These are phyloP conservation scores for Exutisphaerella laricina DNA, from an alignment of 2,329 filamentous ascomycete genomes.

Conservation along the genomic window DNA sequence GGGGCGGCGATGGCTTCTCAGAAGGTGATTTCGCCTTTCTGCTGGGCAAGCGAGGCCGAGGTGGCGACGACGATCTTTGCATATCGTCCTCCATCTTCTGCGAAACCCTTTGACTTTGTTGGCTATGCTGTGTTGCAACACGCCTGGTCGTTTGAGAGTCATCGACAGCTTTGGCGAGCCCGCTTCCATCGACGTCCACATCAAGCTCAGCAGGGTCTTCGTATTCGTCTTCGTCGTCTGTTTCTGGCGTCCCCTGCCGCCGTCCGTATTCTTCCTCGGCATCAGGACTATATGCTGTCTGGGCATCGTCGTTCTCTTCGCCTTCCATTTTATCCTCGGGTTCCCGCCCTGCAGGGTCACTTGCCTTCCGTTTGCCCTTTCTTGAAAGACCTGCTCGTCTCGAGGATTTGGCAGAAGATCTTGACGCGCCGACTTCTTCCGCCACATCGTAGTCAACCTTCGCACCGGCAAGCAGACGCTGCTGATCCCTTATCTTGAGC, in stretches of 20 bases:
- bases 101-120: neutral
- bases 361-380: conserved; percentile 31
- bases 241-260: conserved; percentile 15
- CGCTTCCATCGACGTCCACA: neutral
- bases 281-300: conserved; percentile 22
- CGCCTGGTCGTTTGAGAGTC: conserved; percentile 7
- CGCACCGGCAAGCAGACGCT: conserved; percentile 54
- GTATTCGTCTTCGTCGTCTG: conserved; percentile 16
- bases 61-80: conserved; percentile 10
- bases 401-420: conserved; percentile 7
- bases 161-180: neutral
- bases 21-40: conserved; percentile 10
- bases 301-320: conserved; percentile 35
- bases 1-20: conserved; percentile 12
- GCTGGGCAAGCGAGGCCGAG: conserved; percentile 21
- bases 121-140: neutral
- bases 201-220: neutral
- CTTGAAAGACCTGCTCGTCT: conserved; percentile 27
- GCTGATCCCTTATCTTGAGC: conserved; percentile 69
- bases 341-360: conserved; percentile 33
- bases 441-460: conserved; percentile 57
- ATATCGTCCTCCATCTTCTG: conserved; percentile 14
- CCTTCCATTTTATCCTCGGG: conserved; percentile 45
- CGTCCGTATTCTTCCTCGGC: conserved; percentile 19
- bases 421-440: conserved; percentile 18